phyloP scores from a whole-genome alignment of 2,329 filamentous ascomycete genomes.

The Fusarium buharicum region DNA sequence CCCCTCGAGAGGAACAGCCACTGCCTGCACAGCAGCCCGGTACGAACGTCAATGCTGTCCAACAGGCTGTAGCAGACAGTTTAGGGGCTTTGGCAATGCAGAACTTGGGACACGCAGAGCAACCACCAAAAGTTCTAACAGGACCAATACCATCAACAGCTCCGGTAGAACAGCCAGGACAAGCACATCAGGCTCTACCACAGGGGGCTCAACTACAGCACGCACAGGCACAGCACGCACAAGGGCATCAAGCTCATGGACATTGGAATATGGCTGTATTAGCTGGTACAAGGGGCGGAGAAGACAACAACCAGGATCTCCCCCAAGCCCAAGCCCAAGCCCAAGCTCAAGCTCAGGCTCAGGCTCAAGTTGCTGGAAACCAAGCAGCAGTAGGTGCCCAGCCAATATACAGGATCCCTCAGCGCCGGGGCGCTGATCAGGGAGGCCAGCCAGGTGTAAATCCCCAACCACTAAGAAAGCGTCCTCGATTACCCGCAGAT shows the following conservation, averaged over 20 bases:
- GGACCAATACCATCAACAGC: no score
- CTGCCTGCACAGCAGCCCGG: not conserved
- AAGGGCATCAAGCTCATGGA: not conserved
- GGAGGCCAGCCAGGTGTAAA: not conserved
- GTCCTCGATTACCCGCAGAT: not conserved
- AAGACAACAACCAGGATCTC: not conserved
- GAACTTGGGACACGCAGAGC: not conserved
- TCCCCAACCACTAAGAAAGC: not conserved
- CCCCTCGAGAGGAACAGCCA: slow-evolving; percentile 1
- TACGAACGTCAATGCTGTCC: not conserved
- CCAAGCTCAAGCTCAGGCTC: not conserved
- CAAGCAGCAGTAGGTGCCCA: not conserved
- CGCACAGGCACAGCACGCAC: no score
- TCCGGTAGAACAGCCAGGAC: no score
- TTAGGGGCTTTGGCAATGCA: not conserved
- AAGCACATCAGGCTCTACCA: no score
- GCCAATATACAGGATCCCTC: not conserved
- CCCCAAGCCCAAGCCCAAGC: not conserved
- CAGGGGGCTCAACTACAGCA: no score
- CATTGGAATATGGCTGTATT: not conserved
- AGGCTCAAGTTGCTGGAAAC: not conserved
- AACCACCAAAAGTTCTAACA: not conserved
- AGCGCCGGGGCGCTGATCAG: not conserved
- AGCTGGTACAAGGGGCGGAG: not conserved
- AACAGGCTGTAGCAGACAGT: slow-evolving; percentile 4